phyloP scores from a whole-genome alignment of 805 yeast genomes.

The Ogataea dorogensis region DNA sequence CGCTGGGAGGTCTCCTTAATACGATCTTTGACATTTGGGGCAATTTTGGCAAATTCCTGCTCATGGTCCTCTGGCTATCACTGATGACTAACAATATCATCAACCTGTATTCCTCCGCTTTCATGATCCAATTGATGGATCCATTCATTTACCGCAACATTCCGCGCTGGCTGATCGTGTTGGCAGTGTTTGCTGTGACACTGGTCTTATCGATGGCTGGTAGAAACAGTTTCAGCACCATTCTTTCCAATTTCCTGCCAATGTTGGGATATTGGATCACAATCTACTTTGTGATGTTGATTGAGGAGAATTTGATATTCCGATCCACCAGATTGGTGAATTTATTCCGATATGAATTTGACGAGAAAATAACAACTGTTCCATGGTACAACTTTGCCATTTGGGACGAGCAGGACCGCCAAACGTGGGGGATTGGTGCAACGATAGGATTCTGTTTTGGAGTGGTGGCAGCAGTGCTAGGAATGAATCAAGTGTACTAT shows the following conservation, averaged over 20 bases:
- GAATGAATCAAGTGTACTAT: constrained; percentile 87
- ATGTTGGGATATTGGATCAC: constrained; percentile 93
- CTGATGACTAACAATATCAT: constrained; percentile 78
- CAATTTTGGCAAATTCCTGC: constrained; percentile 74
- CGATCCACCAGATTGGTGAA: constrained; percentile 46
- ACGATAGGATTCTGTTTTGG: constrained; percentile 64
- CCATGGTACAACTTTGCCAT: constrained; percentile 66
- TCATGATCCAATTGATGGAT: constrained; percentile 69
- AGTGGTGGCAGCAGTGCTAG: constrained; percentile 77
- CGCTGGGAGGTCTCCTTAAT: constrained; percentile 74
- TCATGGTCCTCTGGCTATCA: constrained; percentile 67
- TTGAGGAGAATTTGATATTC: constrained; percentile 73
- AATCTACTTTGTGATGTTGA: constrained; percentile 66
- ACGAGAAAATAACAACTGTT: background rate
- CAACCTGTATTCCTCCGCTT: constrained; percentile 79
- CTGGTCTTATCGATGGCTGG: constrained; percentile 76
- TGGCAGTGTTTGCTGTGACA: constrained; percentile 60
- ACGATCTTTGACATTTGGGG: constrained; percentile 69
- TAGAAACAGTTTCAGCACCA: constrained; percentile 64
- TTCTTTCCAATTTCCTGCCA: constrained; percentile 78
- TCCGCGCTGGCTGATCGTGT: constrained; percentile 78
- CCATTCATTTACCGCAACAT: constrained; percentile 47
- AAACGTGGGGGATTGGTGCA: constrained; percentile 76
- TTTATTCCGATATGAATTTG: constrained; percentile 44
- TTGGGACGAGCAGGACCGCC: constrained; percentile 61